Conservation (phyloP, 1,139 yeast species). For the Hansenula lynferdii region DNA sequence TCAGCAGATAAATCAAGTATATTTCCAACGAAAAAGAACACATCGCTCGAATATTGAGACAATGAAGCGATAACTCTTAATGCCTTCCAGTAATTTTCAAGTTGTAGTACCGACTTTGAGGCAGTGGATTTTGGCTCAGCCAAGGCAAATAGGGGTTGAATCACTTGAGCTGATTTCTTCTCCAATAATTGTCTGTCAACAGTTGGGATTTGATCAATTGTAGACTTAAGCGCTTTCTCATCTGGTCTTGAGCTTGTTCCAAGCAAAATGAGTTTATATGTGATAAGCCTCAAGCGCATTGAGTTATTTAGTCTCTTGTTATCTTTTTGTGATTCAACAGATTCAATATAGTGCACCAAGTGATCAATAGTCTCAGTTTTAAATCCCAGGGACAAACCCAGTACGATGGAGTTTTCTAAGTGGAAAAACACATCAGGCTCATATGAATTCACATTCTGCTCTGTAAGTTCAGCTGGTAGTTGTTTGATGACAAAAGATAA, state of each 20-base stretch:
- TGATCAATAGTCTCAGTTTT: neutral
- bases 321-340: constrained; percentile 3
- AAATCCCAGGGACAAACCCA: constrained; percentile 33
- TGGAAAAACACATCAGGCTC: constrained; percentile 54
- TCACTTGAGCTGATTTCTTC: constrained; percentile 44
- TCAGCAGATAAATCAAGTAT: constrained; percentile 31
- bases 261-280: constrained; percentile 17
- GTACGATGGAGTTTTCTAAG: constrained; percentile 49
- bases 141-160: constrained; percentile 50
- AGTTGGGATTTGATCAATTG: constrained; percentile 14
- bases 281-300: constrained; percentile 14
- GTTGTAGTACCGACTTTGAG: constrained; percentile 32
- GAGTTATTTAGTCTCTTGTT: constrained; percentile 7
- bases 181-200: constrained; percentile 16
- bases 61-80: constrained; percentile 54
- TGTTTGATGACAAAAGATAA: constrained; percentile 26
- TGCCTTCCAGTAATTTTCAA: constrained; percentile 61
- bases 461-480: constrained; percentile 22
- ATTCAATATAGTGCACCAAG: constrained; percentile 9
- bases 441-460: constrained; percentile 38
- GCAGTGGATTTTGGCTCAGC: constrained; percentile 47
- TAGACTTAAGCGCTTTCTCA: neutral
- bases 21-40: constrained; percentile 46
- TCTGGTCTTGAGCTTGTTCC: constrained; percentile 1
- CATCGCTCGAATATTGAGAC: constrained; percentile 42